Evolutionary conservation across 139 green algal species (phyloP).

Genomic region (Parachlorella kessleri): DNA sequence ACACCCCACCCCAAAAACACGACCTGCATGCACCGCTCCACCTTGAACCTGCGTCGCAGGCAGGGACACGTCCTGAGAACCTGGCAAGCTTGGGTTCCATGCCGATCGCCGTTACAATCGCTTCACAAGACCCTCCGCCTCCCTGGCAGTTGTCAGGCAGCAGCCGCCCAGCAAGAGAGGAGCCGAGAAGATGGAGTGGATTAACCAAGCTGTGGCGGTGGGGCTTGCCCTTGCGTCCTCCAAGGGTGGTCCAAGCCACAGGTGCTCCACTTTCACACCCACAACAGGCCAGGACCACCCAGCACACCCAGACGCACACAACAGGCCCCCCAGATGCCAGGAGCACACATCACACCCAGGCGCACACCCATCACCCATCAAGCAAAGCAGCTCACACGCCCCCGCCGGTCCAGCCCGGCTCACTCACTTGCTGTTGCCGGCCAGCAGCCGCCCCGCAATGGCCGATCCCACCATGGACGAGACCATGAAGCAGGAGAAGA

Average conservation of each 20-base stretch:
- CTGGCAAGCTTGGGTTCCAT: too few relatives aligned
- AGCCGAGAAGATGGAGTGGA: too few relatives aligned
- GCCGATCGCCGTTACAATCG: too few relatives aligned
- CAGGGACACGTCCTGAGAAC: too few relatives aligned
- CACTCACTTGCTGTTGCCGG: constrained; percentile 35
- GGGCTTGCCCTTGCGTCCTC: too few relatives aligned
- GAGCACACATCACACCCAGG: neutral
- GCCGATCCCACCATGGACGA: constrained; percentile 86
- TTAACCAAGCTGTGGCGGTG: too few relatives aligned
- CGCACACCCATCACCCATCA: neutral
- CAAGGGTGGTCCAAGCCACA: too few relatives aligned
- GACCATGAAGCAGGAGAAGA: constrained; percentile 98
- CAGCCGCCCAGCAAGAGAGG: constrained; percentile 60
- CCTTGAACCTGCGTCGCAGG: constrained; percentile 30
- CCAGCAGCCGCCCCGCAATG: constrained; percentile 63
- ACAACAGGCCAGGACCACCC: too few relatives aligned
- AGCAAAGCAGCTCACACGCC: neutral
- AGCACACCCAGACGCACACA: too few relatives aligned
- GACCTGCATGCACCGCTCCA: constrained; percentile 86
- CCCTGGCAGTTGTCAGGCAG: constrained; percentile 45
- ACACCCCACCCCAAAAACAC: too few relatives aligned
- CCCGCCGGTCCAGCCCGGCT: neutral
- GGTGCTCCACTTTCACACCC: too few relatives aligned
- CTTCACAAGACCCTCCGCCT: neutral
- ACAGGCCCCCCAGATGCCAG: neutral